phyloP scores from a whole-genome alignment of 345 rosid species.

The Streptanthus diversifolius region DNA sequence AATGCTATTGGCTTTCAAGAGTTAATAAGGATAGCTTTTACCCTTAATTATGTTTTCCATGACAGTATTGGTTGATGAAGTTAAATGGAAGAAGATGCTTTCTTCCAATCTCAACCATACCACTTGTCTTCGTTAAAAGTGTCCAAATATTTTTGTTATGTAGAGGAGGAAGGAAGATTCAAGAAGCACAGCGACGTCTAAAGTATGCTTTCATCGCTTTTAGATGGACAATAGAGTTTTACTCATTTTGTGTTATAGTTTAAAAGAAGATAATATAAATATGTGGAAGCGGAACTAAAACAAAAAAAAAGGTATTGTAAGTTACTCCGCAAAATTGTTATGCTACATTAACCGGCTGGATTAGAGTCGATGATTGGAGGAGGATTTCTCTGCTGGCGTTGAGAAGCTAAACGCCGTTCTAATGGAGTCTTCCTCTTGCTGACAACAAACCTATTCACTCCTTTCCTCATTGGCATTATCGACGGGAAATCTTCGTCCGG shows the following conservation, averaged over 20 bases:
- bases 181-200: conserved; percentile 54
- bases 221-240: conserved; percentile 34
- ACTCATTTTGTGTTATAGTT: not conserved
- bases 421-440: conserved; percentile 93
- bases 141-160: not conserved
- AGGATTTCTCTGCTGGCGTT: conserved; percentile 64
- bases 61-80: not conserved
- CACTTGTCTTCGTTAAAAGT: not conserved
- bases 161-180: conserved; percentile 45
- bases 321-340: conserved; percentile 10
- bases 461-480: conserved; percentile 99
- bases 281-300: not conserved
- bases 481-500: conserved; percentile 98
- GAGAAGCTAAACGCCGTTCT: conserved; percentile 86
- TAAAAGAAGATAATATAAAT: not conserved
- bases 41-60: not conserved
- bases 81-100: not conserved
- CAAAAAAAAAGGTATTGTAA: not conserved
- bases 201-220: conserved; percentile 52
- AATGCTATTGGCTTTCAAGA: not conserved
- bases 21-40: not conserved
- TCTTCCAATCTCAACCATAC: not conserved
- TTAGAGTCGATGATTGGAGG: conserved; percentile 53
- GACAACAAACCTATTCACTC: conserved; percentile 91
- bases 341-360: conserved; percentile 20